Base-by-base conservation (phyloP, 306 rosid genomes). In the Malus fusca region DNA sequence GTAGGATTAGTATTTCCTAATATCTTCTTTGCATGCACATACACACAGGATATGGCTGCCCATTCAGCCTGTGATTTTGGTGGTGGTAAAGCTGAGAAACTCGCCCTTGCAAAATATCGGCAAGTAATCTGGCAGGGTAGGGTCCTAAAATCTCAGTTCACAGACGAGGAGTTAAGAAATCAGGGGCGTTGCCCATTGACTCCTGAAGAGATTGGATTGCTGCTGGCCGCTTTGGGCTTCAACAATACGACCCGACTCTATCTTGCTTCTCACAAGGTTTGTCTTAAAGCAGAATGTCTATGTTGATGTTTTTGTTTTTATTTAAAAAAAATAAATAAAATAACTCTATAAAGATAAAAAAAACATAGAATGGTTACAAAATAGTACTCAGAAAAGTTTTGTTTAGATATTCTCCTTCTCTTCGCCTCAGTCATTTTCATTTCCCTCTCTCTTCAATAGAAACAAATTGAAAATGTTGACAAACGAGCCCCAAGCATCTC, bases 61-160 rank as follows among this genome's bases (percentile, higher is more conserved):
- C 99, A 92, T 85, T 95, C 99, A 23, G 99, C 99, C 74, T 95
- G 99, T 66, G 97, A 95, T 78, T 95, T 95, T 78, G 99, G 97
- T 28, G 99, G 99, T 10, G 97, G 99, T 12, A 89, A 92, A 82
- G 96, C 96, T 70, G 99, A 92, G 75, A 92, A 84, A 68, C 69
- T 87, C 60, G 97, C 97, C 73, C 96, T 92, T 75, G 97, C 97
- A 52, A 95, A 95, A 87, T 92, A 95, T 76, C 87, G 97, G 68
- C 97, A 88, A 69, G 87, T 87, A 68, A 81, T 95, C 79, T 95
- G 99, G 99, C 99, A 95, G 77, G 99, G 97, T 85, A 89, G 97
- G 85, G 91, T 95, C 73, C 88, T 90, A 67, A 95, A 95, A 77
- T 88, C 99, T 68, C 96, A 90, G 87, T 95, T 95, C 88, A 90